phyloP scores from a whole-genome alignment of 441 rosid species.

The Erodium trifolium region DNA sequence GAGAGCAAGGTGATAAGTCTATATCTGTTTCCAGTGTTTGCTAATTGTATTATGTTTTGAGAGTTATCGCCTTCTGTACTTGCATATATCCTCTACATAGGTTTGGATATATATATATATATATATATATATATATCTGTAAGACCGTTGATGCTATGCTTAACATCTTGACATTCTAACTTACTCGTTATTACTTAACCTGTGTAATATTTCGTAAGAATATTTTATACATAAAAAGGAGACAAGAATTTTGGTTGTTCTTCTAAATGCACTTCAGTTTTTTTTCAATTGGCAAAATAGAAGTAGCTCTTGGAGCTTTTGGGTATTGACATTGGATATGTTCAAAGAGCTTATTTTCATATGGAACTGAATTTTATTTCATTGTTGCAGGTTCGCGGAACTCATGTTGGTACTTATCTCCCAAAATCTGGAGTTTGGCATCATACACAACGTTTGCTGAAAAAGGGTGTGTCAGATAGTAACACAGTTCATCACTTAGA shows the following conservation, averaged over 20 bases:
- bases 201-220: background rate
- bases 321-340: background rate
- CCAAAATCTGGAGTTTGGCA: constrained; percentile 94
- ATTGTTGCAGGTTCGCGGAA: constrained; percentile 68
- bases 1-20: constrained; percentile 67
- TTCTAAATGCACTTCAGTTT: background rate
- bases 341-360: constrained; percentile 1
- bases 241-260: background rate
- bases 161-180: background rate
- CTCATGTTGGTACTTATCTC: constrained; percentile 93
- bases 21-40: background rate
- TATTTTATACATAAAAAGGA: background rate
- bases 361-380: constrained; percentile 14
- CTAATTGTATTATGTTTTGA: constrained; percentile 13
- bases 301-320: background rate
- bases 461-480: constrained; percentile 44
- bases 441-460: constrained; percentile 79
- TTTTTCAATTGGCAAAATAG: background rate
- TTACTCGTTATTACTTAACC: background rate
- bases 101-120: background rate
- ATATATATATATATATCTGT: too few species aligned
- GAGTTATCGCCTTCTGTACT: background rate
- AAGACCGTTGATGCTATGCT: background rate
- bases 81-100: background rate
- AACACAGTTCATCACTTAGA: constrained; percentile 83